Evolutionary conservation across 768 basidiomycete genomes (phyloP).

Genomic region (Pulveroboletus sp.): DNA sequence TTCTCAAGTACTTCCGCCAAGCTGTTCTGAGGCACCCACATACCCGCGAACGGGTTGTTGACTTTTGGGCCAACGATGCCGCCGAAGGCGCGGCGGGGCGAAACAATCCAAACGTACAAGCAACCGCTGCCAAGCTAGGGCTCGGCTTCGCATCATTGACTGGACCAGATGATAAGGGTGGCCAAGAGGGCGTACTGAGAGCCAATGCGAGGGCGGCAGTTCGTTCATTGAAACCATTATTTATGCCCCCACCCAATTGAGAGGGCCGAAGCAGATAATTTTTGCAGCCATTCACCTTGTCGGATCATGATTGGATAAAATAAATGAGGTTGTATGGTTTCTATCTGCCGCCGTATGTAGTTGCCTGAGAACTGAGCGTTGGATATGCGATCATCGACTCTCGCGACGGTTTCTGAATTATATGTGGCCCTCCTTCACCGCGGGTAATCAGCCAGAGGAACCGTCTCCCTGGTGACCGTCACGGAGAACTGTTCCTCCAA

Average conservation of each 20-base stretch:
- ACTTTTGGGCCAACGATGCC: slow-evolving; percentile 60
- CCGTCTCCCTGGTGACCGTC: too few species aligned
- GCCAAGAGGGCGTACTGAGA: slow-evolving; percentile 25
- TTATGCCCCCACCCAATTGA: slow-evolving; percentile 22
- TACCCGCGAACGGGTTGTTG: slow-evolving; percentile 43
- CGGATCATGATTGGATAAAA: neutral
- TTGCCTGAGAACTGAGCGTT: too few species aligned
- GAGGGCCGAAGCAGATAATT: neutral
- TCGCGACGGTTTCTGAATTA: too few species aligned
- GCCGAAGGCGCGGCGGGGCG: slow-evolving; percentile 50
- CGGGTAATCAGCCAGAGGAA: too few species aligned
- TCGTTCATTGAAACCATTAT: slow-evolving; percentile 25
- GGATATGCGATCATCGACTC: too few species aligned
- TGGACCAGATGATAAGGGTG: slow-evolving; percentile 4
- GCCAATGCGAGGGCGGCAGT: slow-evolving; percentile 24
- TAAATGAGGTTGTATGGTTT: neutral
- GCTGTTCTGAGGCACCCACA: slow-evolving; percentile 53
- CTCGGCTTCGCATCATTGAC: slow-evolving; percentile 32
- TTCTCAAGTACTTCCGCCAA: slow-evolving; percentile 55
- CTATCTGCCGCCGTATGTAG: too few species aligned
- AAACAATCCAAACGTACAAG: slow-evolving; percentile 46
- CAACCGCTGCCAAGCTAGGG: slow-evolving; percentile 45
- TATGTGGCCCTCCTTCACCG: too few species aligned
- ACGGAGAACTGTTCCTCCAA: too few species aligned
- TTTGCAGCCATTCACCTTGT: too few species aligned